Evolutionary conservation across 75 land plant genomes (phyloP).

Genomic region (Selaginella tamariscina): DNA sequence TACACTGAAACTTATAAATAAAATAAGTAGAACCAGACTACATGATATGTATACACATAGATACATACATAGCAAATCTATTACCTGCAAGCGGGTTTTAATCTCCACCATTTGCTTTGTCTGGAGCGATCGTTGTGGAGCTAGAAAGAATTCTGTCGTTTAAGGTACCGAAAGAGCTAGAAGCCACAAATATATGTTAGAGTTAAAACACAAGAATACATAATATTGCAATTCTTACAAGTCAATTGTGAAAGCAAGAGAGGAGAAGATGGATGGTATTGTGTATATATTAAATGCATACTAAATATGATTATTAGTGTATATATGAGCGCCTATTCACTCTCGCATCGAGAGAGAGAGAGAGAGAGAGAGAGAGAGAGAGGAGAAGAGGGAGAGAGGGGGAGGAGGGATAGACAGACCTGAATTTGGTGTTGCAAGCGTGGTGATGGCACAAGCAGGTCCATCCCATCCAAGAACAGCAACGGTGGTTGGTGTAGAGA

Average conservation of each 20-base stretch:
- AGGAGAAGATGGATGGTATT: background rate
- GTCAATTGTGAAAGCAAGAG: background rate
- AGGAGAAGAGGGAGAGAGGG: too few relatives aligned
- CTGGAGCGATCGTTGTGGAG: slow-evolving; percentile 71
- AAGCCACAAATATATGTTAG: background rate
- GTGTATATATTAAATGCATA: too few relatives aligned
- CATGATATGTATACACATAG: too few relatives aligned
- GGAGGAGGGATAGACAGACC: slow-evolving; percentile 40
- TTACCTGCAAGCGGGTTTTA: slow-evolving; percentile 79
- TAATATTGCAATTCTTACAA: too few relatives aligned
- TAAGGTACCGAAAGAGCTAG: slow-evolving; percentile 66
- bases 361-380: too few relatives aligned
- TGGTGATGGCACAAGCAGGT: slow-evolving; percentile 52
- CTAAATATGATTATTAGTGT: too few relatives aligned
- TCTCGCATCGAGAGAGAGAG: too few relatives aligned
- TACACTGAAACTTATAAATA: too few relatives aligned
- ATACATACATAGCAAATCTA: too few relatives aligned
- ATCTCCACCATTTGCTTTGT: slow-evolving; percentile 84
- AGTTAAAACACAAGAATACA: too few relatives aligned
- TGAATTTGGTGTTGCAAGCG: slow-evolving; percentile 67
- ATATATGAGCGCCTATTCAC: too few relatives aligned
- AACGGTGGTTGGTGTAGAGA: slow-evolving; percentile 72
- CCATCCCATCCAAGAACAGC: slow-evolving; percentile 94
- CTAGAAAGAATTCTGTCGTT: slow-evolving; percentile 84
- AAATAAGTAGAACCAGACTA: too few relatives aligned